phyloP scores from a whole-genome alignment of 176 grass and related monocot genomes.

The Juncus effusus region DNA sequence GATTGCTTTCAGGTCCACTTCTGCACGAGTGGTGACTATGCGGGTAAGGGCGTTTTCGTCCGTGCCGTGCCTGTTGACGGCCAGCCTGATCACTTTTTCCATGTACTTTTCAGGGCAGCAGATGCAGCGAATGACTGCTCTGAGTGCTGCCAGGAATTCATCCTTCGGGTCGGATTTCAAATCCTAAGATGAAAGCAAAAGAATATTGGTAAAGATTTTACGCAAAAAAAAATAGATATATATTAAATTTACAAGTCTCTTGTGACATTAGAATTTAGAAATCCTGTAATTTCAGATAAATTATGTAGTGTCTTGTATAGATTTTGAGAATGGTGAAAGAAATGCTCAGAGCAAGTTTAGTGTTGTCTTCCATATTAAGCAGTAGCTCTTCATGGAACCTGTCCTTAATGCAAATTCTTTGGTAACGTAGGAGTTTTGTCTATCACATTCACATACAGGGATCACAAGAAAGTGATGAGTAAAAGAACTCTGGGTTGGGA shows the following conservation, averaged over 20 bases:
- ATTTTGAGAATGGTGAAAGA: no score
- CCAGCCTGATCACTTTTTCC: constrained; percentile 66
- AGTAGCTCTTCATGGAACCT: no score
- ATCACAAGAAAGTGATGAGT: no score
- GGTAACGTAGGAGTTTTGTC: no score
- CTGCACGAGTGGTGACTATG: constrained; percentile 71
- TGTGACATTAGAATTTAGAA: no score
- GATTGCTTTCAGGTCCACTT: constrained; percentile 77
- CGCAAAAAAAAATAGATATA: neutral
- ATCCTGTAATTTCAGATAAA: no score
- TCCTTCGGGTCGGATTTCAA: constrained; percentile 85
- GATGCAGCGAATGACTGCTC: constrained; percentile 65
- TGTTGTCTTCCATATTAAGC: no score
- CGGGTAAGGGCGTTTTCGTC: constrained; percentile 74
- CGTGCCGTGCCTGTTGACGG: constrained; percentile 57
- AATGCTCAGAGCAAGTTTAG: no score
- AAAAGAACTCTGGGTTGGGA: no score
- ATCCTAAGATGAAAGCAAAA: constrained; percentile 43
- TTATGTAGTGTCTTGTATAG: no score
- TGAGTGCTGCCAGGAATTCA: constrained; percentile 62
- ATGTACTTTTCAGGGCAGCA: constrained; percentile 62
- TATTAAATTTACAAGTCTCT: neutral
- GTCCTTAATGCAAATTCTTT: no score
- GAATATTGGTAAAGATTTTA: neutral
- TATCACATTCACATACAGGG: no score